Evolutionary conservation across 257 asterid genomes (phyloP).

Genomic region (Nicotiana undulata): DNA sequence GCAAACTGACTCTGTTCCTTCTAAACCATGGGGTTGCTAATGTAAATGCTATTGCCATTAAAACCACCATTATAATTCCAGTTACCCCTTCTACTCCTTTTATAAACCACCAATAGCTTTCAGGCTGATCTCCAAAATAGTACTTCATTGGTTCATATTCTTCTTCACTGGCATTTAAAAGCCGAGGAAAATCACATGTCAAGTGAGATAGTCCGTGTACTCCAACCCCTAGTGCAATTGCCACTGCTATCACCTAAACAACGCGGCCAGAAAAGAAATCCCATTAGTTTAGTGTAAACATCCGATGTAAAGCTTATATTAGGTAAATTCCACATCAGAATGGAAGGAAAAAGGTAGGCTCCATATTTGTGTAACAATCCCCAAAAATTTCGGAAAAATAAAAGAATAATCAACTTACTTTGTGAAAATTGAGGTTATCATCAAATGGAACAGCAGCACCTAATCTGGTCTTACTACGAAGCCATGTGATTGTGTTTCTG

Average conservation of each 20-base stretch:
- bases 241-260: constrained; percentile 56
- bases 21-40: constrained; percentile 79
- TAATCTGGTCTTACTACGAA: constrained; percentile 59
- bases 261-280: not conserved
- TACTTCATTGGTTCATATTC: constrained; percentile 39
- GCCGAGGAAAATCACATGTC: constrained; percentile 66
- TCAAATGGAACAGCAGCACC: constrained; percentile 75
- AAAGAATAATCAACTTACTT: constrained; percentile 26
- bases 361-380: too few relatives aligned
- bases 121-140: constrained; percentile 56
- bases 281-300: not conserved
- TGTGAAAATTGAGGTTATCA: constrained; percentile 81
- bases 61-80: constrained; percentile 67
- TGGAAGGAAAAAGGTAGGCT: not conserved
- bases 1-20: constrained; percentile 42
- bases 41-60: constrained; percentile 81
- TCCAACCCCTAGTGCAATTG: constrained; percentile 65
- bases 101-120: constrained; percentile 59
- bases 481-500: constrained; percentile 92
- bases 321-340: not conserved
- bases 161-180: constrained; percentile 35
- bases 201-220: constrained; percentile 63
- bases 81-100: constrained; percentile 70
- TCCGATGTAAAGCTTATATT: too few relatives aligned
- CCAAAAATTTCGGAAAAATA: too few relatives aligned